phyloP scores from a whole-genome alignment of 306 rosid genomes.

The Quercus wislizeni region DNA sequence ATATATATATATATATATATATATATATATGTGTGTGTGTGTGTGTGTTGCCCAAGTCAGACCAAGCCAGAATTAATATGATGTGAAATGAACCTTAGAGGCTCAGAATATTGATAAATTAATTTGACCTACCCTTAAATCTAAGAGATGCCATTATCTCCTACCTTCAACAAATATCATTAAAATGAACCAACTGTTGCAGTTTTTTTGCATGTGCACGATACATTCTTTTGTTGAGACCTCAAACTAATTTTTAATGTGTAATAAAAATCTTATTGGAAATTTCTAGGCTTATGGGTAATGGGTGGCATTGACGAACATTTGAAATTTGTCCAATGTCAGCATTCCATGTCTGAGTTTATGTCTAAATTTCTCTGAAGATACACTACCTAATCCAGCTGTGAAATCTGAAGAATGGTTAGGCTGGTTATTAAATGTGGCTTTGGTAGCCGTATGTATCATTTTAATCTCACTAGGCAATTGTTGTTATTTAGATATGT shows the following conservation, averaged over 20 bases:
- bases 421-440: not conserved
- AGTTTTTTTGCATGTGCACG: not conserved
- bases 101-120: not conserved
- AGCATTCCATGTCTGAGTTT: not conserved
- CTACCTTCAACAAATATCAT: not conserved
- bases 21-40: no score
- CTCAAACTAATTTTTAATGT: not conserved
- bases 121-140: not conserved
- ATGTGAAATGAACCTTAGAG: not conserved
- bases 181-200: not conserved
- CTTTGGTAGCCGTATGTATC: not conserved
- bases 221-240: not conserved
- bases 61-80: not conserved
- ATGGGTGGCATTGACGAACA: not conserved
- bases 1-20: not conserved
- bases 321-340: not conserved
- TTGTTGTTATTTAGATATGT: slow-evolving; percentile 56
- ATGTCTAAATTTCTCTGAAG: not conserved
- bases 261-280: no score
- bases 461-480: slow-evolving; percentile 12
- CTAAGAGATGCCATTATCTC: not conserved
- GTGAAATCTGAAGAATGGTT: not conserved
- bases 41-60: not conserved
- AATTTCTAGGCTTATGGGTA: not conserved
- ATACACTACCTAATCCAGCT: not conserved